Evolutionary conservation across 2,329 filamentous ascomycete genomes (phyloP).

Genomic region (Fusarium phyllophilum): DNA sequence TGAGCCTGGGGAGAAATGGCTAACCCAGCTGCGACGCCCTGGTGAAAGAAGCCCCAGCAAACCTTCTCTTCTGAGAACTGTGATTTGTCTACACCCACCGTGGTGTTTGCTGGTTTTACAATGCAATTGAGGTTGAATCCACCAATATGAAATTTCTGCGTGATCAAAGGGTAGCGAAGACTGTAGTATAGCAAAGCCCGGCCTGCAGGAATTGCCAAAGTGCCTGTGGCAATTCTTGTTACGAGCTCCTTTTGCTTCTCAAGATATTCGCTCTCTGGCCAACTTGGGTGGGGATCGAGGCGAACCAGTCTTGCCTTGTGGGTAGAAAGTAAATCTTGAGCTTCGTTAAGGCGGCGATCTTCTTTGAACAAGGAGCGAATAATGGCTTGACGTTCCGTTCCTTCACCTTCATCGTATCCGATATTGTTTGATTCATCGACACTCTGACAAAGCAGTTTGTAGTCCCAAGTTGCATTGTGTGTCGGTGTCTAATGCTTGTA

Average conservation of each 20-base stretch:
- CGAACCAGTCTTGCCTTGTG: conserved; percentile 82
- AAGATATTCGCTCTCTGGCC: conserved; percentile 86
- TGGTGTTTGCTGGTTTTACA: conserved; percentile 91
- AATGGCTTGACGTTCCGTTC: conserved; percentile 83
- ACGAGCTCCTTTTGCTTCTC: conserved; percentile 94
- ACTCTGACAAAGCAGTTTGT: conserved; percentile 78
- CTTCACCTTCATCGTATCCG: conserved; percentile 80
- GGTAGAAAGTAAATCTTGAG: conserved; percentile 85
- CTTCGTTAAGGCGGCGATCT: conserved; percentile 89
- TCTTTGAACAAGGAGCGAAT: conserved; percentile 91
- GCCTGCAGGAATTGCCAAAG: conserved; percentile 87
- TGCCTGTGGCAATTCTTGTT: conserved; percentile 85
- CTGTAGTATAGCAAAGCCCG: conserved; percentile 89
- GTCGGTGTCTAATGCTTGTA: conserved; percentile 61
- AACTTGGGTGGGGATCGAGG: conserved; percentile 77
- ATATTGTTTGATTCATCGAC: conserved; percentile 68
- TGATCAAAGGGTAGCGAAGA: conserved; percentile 86
- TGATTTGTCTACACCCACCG: conserved; percentile 89
- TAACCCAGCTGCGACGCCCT: conserved; percentile 90
- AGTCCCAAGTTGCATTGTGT: conserved; percentile 77
- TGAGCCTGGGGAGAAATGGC: conserved; percentile 90
- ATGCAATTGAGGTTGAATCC: conserved; percentile 93
- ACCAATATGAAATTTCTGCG: conserved; percentile 88
- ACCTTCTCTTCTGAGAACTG: conserved; percentile 95
- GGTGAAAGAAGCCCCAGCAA: conserved; percentile 98